Evolutionary conservation across 306 rosid genomes (phyloP).

Genomic region (Cotoneaster glaucophyllus): DNA sequence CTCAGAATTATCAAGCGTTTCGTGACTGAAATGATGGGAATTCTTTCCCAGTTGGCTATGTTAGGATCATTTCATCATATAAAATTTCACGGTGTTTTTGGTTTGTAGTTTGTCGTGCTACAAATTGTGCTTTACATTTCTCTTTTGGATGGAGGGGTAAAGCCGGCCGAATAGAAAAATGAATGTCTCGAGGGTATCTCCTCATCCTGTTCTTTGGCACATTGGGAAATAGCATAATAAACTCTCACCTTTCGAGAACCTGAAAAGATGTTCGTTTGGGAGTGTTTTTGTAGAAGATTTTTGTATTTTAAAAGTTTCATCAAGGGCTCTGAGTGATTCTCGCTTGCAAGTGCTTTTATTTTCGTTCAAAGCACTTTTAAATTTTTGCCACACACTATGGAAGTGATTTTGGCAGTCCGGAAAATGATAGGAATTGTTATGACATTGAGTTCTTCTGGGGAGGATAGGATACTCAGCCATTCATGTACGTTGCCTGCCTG

Average conservation of each 20-base stretch:
- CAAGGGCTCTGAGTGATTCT: background rate
- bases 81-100: background rate
- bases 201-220: background rate
- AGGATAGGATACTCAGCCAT: background rate
- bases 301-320: too few relatives aligned
- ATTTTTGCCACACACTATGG: background rate
- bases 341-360: background rate
- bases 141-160: background rate
- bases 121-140: background rate
- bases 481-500: background rate
- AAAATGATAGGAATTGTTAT: background rate
- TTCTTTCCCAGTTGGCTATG: background rate
- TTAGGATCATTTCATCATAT: background rate
- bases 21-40: constrained; percentile 1
- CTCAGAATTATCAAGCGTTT: background rate
- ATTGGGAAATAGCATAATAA: background rate
- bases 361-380: background rate
- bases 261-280: background rate
- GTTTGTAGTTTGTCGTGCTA: background rate
- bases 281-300: background rate
- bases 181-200: background rate
- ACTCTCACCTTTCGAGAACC: background rate
- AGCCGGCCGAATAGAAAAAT: background rate
- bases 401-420: background rate
- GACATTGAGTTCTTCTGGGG: background rate